Base-by-base conservation (phyloP, 768 basidiomycete species). In the Rhodotorula taiwanensis region DNA sequence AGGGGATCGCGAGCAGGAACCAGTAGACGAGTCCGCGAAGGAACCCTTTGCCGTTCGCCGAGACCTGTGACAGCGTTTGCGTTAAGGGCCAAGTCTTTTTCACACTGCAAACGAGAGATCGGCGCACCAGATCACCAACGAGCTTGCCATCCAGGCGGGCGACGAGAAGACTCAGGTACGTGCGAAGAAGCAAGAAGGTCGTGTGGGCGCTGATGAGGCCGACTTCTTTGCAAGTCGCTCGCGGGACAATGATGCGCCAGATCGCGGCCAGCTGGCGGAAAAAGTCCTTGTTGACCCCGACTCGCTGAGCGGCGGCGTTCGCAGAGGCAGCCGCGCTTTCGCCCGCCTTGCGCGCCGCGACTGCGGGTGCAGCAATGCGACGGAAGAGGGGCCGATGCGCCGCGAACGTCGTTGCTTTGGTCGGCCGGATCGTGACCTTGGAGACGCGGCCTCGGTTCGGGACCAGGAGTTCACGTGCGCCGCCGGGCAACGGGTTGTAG, bases 1-100 rank as follows among this genome's bases (percentile, higher is more conserved):
- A 90, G 0, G 94, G 94, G 30, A 98, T 80, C 3, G 92, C 90
- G 15, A 98, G 80, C 15, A 84, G 78, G 72, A 93, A 95, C 94
- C 94, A 98, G 58, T 89, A 79, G 0, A 79, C 86, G 1, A 98
- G 76, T 1, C 92, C 93, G 56, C 79, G 81, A 23, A 89, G 69
- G 74, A 97, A 97, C 0, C 89, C 91, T 54, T 80, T 80, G 0
- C 84, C 87, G 72, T 98, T 84, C 0, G 90, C 92, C 50, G 84
- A 88, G 47, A 90, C 82, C 82, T 83, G 63, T 7, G 18, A 3
- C 20, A 13, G 15, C 30, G 27, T 28, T n/a, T 27, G 2, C 45
- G 8, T 28, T 30, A 33, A 33, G 3, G 28, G 49, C 8, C 30
- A 5, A 30, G 41, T 20, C 13, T 11, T 41, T 11, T 41, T n/a